Percentiles rank a stretch among this genome's conserved stretches.
These are phyloP conservation scores for Sporothrix dimorphospora DNA, from an alignment of 2,329 filamentous ascomycete species.

Conservation along the genomic window DNA sequence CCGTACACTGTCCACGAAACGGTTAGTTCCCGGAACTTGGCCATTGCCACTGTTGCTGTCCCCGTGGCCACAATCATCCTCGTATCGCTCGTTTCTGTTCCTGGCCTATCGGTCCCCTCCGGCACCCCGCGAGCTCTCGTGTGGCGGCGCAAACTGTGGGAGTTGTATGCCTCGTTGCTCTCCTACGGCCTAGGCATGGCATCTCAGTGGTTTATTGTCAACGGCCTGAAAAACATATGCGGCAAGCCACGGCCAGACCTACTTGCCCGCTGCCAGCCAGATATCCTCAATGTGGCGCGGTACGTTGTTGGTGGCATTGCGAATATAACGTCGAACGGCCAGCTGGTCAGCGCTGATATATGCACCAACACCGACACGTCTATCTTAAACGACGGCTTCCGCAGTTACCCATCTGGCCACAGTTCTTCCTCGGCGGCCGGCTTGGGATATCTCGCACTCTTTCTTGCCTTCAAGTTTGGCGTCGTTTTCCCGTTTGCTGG, in stretches of 20 bases:
- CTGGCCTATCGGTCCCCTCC: conserved; percentile 67
- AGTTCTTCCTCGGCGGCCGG: conserved; percentile 76
- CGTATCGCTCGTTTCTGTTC: conserved; percentile 70
- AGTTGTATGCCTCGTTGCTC: conserved; percentile 83
- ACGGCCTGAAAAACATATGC: conserved; percentile 82
- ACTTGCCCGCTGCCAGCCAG: conserved; percentile 72
- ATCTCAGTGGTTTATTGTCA: conserved; percentile 76
- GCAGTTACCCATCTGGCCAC: conserved; percentile 81
- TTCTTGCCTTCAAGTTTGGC: conserved; percentile 80
- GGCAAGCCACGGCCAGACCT: conserved; percentile 74
- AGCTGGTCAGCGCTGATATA: conserved; percentile 75
- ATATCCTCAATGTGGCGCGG: conserved; percentile 63
- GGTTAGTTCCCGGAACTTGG: conserved; percentile 67
- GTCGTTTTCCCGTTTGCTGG: conserved; percentile 73
- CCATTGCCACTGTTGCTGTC: conserved; percentile 63
- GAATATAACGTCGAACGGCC: conserved; percentile 58
- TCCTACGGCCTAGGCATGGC: conserved; percentile 75
- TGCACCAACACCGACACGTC: conserved; percentile 67
- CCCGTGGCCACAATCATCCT: conserved; percentile 71
- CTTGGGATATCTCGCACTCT: conserved; percentile 82
- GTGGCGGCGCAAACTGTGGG: conserved; percentile 86
- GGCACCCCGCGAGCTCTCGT: conserved; percentile 66
- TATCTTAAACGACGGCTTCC: conserved; percentile 77
- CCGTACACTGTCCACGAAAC: conserved; percentile 72
- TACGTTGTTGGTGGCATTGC: conserved; percentile 66